These are phyloP conservation scores for Aspergillus sclerotioniger DNA, from an alignment of 495 filamentous ascomycete genomes.

Conservation along the genomic window DNA sequence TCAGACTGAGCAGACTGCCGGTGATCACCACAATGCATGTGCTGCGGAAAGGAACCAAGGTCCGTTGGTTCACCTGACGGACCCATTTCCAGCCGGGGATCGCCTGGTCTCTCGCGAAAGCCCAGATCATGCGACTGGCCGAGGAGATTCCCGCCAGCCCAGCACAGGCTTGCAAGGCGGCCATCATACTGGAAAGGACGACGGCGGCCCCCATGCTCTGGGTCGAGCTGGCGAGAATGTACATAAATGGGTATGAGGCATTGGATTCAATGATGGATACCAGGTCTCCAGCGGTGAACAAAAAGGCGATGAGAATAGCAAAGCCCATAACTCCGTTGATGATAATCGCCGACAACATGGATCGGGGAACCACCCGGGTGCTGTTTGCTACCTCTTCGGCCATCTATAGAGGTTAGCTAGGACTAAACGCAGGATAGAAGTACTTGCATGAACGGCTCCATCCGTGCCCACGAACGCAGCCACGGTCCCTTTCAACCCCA, in stretches of 20 bases:
- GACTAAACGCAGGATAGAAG: too few species aligned
- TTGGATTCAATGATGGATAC: too few species aligned
- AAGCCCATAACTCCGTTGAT: slow-evolving; percentile 33
- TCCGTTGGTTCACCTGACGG: too few species aligned
- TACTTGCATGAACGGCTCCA: neutral
- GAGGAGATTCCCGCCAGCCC: neutral
- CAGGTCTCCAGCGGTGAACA: slow-evolving; percentile 36
- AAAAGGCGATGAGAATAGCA: slow-evolving; percentile 29
- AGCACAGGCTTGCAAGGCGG: neutral
- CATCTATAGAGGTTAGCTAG: too few species aligned
- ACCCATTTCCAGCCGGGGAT: too few species aligned
- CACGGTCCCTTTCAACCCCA: slow-evolving; percentile 27
- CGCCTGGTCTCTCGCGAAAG: neutral
- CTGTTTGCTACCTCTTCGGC: slow-evolving; percentile 34
- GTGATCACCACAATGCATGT: neutral
- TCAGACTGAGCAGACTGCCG: neutral
- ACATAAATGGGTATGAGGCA: neutral
- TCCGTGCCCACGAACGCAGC: slow-evolving; percentile 10
- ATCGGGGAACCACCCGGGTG: slow-evolving; percentile 20
- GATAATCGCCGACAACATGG: slow-evolving; percentile 27
- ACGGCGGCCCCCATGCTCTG: neutral
- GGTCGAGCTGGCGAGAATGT: neutral
- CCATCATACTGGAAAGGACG: neutral
- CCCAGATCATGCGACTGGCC: neutral
- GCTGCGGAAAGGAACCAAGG: neutral